phyloP scores from a whole-genome alignment of 495 filamentous ascomycete species.

The Trichoderma orchidacearum region DNA sequence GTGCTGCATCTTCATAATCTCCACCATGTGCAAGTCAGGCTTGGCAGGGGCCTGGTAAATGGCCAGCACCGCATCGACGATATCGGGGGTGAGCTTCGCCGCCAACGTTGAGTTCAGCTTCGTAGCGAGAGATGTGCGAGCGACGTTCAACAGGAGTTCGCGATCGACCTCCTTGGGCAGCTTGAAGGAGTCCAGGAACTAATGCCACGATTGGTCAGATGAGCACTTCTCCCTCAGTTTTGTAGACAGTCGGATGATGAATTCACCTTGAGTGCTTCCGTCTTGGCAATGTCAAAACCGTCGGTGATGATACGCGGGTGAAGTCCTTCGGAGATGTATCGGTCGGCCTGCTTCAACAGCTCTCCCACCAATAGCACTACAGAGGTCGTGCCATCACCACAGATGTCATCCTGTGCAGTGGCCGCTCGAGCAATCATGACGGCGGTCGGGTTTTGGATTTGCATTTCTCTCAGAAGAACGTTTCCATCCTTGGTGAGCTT shows the following conservation, averaged over 20 bases:
- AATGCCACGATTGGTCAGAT: slow-evolving; percentile 12
- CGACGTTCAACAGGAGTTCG: slow-evolving; percentile 86
- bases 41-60: slow-evolving; percentile 85
- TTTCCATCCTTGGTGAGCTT: slow-evolving; percentile 99
- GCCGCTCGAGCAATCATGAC: slow-evolving; percentile 98
- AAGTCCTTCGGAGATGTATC: slow-evolving; percentile 85
- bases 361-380: slow-evolving; percentile 94
- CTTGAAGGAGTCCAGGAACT: slow-evolving; percentile 96
- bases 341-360: slow-evolving; percentile 91
- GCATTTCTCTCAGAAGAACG: slow-evolving; percentile 92
- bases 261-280: slow-evolving; percentile 70
- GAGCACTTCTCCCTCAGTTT: not conserved
- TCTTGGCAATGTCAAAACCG: slow-evolving; percentile 94
- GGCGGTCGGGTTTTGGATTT: slow-evolving; percentile 81
- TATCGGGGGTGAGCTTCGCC: slow-evolving; percentile 78
- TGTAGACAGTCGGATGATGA: not conserved
- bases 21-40: slow-evolving; percentile 96
- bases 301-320: slow-evolving; percentile 96
- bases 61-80: slow-evolving; percentile 88
- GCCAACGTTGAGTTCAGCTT: slow-evolving; percentile 84
- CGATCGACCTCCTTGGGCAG: slow-evolving; percentile 73
- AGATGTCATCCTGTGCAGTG: slow-evolving; percentile 97
- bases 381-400: slow-evolving; percentile 93
- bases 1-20: slow-evolving; percentile 99
- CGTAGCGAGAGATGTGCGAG: slow-evolving; percentile 86